phyloP scores from a whole-genome alignment of 805 yeast genomes.

The Schwanniomyces polymorphus region DNA sequence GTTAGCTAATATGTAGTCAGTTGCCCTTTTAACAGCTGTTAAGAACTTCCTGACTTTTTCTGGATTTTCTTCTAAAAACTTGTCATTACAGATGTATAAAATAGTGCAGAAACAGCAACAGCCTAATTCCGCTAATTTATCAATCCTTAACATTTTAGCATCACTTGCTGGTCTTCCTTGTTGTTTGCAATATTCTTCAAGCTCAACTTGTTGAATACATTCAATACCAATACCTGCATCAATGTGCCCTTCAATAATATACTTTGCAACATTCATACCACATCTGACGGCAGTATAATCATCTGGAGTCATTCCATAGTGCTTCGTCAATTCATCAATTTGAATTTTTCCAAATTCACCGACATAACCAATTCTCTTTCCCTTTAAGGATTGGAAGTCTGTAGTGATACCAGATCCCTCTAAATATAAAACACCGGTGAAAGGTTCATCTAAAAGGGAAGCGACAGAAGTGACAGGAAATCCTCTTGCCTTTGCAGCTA shows the following conservation, averaged over 20 bases:
- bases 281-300: slow-evolving; percentile 60
- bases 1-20: slow-evolving; percentile 44
- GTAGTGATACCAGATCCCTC: slow-evolving; percentile 51
- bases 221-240: slow-evolving; percentile 62
- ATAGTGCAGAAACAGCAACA: slow-evolving; percentile 62
- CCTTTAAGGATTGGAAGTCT: slow-evolving; percentile 52
- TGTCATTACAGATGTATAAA: slow-evolving; percentile 53
- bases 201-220: slow-evolving; percentile 59
- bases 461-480: slow-evolving; percentile 58
- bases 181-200: slow-evolving; percentile 47
- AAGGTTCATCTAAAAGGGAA: slow-evolving; percentile 56
- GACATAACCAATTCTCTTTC: slow-evolving; percentile 55
- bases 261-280: slow-evolving; percentile 60
- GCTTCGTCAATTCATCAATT: slow-evolving; percentile 54
- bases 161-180: slow-evolving; percentile 45
- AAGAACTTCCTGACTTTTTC: slow-evolving; percentile 45
- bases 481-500: slow-evolving; percentile 61
- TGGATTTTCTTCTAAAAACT: slow-evolving; percentile 46
- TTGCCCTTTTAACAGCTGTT: slow-evolving; percentile 51
- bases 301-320: slow-evolving; percentile 54
- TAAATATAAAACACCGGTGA: slow-evolving; percentile 54
- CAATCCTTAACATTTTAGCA: slow-evolving; percentile 58
- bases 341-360: slow-evolving; percentile 63
- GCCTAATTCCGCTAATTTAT: slow-evolving; percentile 54
- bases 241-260: slow-evolving; percentile 53